These are phyloP conservation scores for Sordariomycetes sp. DNA, from an alignment of 2,329 filamentous ascomycete species.

Conservation along the genomic window DNA sequence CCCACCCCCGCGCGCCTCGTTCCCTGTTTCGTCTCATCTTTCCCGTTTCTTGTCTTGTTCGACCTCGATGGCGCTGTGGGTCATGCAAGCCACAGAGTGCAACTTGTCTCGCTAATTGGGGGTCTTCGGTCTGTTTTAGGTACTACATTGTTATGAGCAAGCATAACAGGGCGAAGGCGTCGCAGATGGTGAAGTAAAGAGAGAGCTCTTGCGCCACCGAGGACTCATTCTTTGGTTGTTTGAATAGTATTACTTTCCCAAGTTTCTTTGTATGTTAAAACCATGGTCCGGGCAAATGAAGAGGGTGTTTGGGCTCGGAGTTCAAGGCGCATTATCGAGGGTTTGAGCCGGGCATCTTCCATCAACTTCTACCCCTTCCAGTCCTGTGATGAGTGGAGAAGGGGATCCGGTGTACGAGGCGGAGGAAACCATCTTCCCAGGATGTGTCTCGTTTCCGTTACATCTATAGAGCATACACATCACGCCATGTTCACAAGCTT, in stretches of 20 bases:
- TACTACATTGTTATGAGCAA: slow-evolving; percentile 34
- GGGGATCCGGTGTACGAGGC: background rate
- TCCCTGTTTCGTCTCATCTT: slow-evolving; percentile 20
- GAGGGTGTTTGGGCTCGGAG: background rate
- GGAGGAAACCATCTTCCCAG: background rate
- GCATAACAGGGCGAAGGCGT: slow-evolving; percentile 16
- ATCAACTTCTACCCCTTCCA: background rate
- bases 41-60: background rate
- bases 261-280: background rate
- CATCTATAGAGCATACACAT: background rate
- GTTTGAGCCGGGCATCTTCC: background rate
- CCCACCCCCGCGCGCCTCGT: background rate
- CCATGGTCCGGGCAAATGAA: no score
- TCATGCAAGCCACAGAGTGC: background rate
- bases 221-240: background rate
- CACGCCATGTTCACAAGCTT: background rate
- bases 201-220: background rate
- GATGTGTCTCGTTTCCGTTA: background rate
- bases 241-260: background rate
- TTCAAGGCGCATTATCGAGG: background rate
- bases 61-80: no score
- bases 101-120: background rate
- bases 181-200: slow-evolving; percentile 7
- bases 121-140: slow-evolving; percentile 13
- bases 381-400: background rate